Percentiles rank a stretch among this genome's conserved stretches.
Evolutionary conservation across 306 rosid species (phyloP).

Genomic region (Crotalaria pallida): DNA sequence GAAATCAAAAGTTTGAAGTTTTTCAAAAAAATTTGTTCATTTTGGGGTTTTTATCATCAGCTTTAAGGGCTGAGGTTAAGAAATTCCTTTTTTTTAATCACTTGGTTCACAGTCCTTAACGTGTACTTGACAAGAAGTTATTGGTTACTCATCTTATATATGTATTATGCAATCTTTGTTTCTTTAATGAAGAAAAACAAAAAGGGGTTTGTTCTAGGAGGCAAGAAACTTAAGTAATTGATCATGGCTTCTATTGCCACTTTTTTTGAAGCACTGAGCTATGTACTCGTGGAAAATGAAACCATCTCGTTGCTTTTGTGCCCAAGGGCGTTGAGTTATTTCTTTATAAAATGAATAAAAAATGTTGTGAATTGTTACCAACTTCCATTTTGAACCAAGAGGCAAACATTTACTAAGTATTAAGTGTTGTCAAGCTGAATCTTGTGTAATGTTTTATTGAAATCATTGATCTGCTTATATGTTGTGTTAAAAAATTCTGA

Average conservation of each 20-base stretch:
- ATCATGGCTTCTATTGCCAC: neutral
- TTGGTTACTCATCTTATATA: neutral
- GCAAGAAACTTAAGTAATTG: neutral
- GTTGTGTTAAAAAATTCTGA: neutral
- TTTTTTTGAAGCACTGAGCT: neutral
- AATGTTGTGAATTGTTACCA: neutral
- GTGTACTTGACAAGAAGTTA: neutral
- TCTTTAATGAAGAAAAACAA: neutral
- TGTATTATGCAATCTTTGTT: neutral
- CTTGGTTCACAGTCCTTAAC: neutral
- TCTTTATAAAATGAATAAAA: neutral
- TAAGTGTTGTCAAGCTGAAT: neutral
- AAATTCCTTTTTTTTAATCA: too few relatives aligned
- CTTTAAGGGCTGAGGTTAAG: too few relatives aligned
- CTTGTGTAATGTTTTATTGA: neutral
- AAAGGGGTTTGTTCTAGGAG: neutral
- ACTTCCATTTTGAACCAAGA: neutral
- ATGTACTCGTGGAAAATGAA: neutral
- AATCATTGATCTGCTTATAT: neutral
- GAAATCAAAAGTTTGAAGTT: too few relatives aligned
- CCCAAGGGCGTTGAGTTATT: neutral
- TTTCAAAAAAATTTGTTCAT: too few relatives aligned
- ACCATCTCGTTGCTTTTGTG: neutral
- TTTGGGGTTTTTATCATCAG: too few relatives aligned
- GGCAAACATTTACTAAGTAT: neutral